Evolutionary conservation across 2,329 filamentous ascomycete species (phyloP).

Genomic region (Diplodia scrobiculata): DNA sequence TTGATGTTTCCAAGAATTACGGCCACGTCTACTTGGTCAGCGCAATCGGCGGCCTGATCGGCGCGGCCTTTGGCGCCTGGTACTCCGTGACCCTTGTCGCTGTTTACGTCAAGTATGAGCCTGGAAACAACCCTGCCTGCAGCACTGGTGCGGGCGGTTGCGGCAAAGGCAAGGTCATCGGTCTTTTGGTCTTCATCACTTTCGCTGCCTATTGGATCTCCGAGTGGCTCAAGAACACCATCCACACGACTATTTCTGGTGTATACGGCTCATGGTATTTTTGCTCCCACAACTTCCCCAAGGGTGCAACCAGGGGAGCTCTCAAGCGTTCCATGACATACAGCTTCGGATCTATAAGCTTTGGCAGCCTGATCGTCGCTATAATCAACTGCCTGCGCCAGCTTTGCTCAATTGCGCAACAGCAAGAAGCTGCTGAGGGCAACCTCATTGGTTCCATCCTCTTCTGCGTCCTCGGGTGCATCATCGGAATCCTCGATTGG

Average conservation of each 20-base stretch:
- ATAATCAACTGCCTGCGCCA: constrained; percentile 85
- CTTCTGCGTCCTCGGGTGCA: constrained; percentile 74
- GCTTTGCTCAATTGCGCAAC: constrained; percentile 74
- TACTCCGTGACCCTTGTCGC: constrained; percentile 83
- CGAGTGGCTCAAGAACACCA: constrained; percentile 85
- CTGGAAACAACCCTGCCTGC: constrained; percentile 62
- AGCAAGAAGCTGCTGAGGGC: constrained; percentile 64
- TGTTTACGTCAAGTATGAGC: constrained; percentile 82
- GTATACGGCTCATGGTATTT: constrained; percentile 95
- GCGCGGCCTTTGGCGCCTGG: constrained; percentile 77
- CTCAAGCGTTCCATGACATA: constrained; percentile 81
- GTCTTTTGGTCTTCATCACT: constrained; percentile 80
- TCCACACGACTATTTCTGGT: constrained; percentile 78
- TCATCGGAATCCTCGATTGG: constrained; percentile 81
- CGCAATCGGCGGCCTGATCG: constrained; percentile 76
- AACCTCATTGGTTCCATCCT: constrained; percentile 68
- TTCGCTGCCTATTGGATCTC: constrained; percentile 94
- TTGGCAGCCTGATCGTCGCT: constrained; percentile 83
- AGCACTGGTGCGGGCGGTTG: constrained; percentile 62
- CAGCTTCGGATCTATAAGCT: constrained; percentile 86
- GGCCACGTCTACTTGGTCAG: constrained; percentile 88
- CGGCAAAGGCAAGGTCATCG: constrained; percentile 75
- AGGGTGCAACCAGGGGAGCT: constrained; percentile 78
- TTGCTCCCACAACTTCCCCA: constrained; percentile 68
- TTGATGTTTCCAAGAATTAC: constrained; percentile 79